These are phyloP conservation scores for Patellifolia procumbens DNA, from an alignment of 179 eudicot genomes.

Conservation along the genomic window DNA sequence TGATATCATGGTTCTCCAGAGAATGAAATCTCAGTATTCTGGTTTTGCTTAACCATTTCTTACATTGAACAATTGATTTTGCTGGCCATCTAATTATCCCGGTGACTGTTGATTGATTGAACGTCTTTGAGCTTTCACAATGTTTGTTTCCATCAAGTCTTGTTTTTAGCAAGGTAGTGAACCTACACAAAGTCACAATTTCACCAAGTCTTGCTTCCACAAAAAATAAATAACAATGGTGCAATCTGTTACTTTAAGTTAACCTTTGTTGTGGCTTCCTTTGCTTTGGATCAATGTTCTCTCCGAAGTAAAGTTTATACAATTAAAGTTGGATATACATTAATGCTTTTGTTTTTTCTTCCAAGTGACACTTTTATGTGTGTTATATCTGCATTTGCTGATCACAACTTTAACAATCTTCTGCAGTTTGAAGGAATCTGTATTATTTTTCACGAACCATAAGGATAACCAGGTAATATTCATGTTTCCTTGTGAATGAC, in stretches of 20 bases:
- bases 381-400: conserved; percentile 9
- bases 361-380: neutral
- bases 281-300: neutral
- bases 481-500: neutral
- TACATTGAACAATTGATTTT: neutral
- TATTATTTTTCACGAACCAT: conserved; percentile 74
- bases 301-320: neutral
- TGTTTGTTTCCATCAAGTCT: neutral
- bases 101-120: neutral
- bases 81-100: neutral
- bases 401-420: conserved; percentile 14
- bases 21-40: neutral
- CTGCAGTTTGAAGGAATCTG: conserved; percentile 91
- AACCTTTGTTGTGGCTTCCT: neutral
- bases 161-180: neutral
- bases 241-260: neutral
- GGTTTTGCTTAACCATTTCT: neutral
- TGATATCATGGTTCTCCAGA: neutral
- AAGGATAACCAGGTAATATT: conserved; percentile 73
- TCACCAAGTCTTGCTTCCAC: no score
- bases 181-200: no score
- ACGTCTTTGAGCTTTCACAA: neutral
- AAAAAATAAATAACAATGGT: no score
- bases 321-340: neutral
- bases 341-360: neutral